Percentiles rank a stretch among this genome's conserved stretches.
phyloP scores from a whole-genome alignment of 2,329 filamentous ascomycete species.

The Lecanicillium sp. region DNA sequence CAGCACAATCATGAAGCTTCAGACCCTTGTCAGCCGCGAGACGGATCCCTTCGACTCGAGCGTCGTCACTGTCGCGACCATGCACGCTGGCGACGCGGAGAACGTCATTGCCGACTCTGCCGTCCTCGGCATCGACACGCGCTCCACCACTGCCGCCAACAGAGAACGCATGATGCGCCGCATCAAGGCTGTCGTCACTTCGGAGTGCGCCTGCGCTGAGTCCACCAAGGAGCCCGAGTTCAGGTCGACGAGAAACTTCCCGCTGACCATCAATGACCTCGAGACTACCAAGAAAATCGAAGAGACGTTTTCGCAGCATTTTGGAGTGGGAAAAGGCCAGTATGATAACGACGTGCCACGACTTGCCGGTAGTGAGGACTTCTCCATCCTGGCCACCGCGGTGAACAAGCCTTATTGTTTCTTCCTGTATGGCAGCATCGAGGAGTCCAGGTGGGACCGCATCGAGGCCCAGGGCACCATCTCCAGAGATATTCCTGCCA shows the following conservation, averaged over 20 bases:
- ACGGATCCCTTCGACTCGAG: constrained; percentile 30
- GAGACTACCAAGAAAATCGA: constrained; percentile 35
- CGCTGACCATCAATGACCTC: constrained; percentile 47
- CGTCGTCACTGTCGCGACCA: constrained; percentile 38
- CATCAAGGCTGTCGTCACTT: constrained; percentile 40
- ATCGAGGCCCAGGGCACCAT: constrained; percentile 13
- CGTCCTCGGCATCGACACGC: constrained; percentile 35
- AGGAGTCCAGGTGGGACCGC: constrained; percentile 17
- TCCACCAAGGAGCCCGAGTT: constrained; percentile 38
- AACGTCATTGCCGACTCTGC: constrained; percentile 41
- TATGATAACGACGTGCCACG: constrained; percentile 34
- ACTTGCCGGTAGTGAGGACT: constrained; percentile 50
- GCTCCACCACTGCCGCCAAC: constrained; percentile 27
- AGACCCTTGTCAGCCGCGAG: constrained; percentile 27
- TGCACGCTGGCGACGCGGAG: constrained; percentile 35
- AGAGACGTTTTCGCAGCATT: constrained; percentile 39
- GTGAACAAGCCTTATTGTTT: constrained; percentile 18
- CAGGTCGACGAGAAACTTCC: constrained; percentile 34
- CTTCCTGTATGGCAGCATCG: constrained; percentile 19
- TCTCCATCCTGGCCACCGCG: constrained; percentile 27
- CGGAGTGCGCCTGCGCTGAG: constrained; percentile 46
- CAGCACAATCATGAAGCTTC: constrained; percentile 31
- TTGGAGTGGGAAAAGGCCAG: constrained; percentile 26
- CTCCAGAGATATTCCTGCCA: constrained; percentile 19
- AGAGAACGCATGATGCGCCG: constrained; percentile 29